Conservation (phyloP, 2,329 filamentous ascomycete genomes). For the Ophiostoma piceae region DNA sequence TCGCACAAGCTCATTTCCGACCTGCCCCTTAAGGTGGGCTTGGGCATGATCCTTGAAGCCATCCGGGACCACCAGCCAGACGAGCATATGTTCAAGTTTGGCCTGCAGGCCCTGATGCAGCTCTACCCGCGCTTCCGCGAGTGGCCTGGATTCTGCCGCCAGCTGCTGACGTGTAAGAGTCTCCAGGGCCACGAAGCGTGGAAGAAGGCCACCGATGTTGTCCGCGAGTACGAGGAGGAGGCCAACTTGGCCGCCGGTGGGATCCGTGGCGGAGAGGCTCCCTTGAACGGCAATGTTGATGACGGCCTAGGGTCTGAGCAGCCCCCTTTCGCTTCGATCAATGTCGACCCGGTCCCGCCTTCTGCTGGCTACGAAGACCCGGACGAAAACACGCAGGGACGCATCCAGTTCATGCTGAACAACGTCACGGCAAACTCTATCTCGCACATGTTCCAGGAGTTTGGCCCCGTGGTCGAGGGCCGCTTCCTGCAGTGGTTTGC, state of each 20-base stretch:
- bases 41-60: slow-evolving; percentile 96
- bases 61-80: slow-evolving; percentile 79
- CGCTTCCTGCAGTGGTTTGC: slow-evolving; percentile 96
- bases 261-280: slow-evolving; percentile 32
- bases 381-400: slow-evolving; percentile 78
- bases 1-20: slow-evolving; percentile 87
- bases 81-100: slow-evolving; percentile 96
- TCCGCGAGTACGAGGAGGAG: slow-evolving; percentile 62
- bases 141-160: slow-evolving; percentile 91
- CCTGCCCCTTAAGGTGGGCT: slow-evolving; percentile 84
- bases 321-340: slow-evolving; percentile 71
- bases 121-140: slow-evolving; percentile 76
- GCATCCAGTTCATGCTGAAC: slow-evolving; percentile 92
- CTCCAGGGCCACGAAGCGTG: slow-evolving; percentile 81
- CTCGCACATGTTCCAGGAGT: slow-evolving; percentile 73
- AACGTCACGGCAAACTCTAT: slow-evolving; percentile 91
- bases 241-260: slow-evolving; percentile 29
- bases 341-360: slow-evolving; percentile 63
- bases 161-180: slow-evolving; percentile 74
- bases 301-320: slow-evolving; percentile 52
- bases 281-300: slow-evolving; percentile 67
- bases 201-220: slow-evolving; percentile 74
- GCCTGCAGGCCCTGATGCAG: slow-evolving; percentile 88
- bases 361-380: slow-evolving; percentile 72
- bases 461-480: slow-evolving; percentile 70